These are phyloP conservation scores for Penicillium taxi DNA, from an alignment of 495 filamentous ascomycete genomes.

Conservation along the genomic window DNA sequence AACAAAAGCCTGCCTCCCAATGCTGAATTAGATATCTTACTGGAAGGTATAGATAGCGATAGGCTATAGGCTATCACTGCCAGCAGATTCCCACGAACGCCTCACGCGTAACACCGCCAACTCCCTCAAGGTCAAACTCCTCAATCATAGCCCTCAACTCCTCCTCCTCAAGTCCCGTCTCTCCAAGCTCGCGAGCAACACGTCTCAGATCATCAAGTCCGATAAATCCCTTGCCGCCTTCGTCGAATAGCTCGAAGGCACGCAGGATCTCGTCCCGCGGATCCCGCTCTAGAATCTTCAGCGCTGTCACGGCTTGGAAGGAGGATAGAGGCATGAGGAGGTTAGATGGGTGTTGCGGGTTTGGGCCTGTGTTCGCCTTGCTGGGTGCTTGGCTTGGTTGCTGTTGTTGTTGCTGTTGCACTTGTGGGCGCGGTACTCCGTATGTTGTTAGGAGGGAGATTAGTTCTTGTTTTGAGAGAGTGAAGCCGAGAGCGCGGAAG, in stretches of 20 bases:
- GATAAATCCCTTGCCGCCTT: conserved; percentile 73
- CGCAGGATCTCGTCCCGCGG: conserved; percentile 85
- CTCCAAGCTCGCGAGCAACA: conserved; percentile 85
- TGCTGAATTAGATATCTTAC: too few relatives aligned
- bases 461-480: conserved; percentile 74
- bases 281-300: conserved; percentile 71
- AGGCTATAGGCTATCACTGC: conserved; percentile 33
- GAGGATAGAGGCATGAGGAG: conserved; percentile 63
- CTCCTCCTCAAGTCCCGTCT: conserved; percentile 81
- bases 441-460: conserved; percentile 65
- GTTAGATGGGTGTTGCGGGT: conserved; percentile 43
- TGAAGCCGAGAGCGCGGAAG: conserved; percentile 93
- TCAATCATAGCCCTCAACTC: conserved; percentile 95
- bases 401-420: conserved; percentile 33
- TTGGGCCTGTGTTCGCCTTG: conserved; percentile 17
- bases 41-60: too few relatives aligned
- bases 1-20: not conserved
- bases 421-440: conserved; percentile 51
- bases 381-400: conserved; percentile 15
- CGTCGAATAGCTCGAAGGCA: conserved; percentile 86
- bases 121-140: conserved; percentile 93
- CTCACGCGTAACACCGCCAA: conserved; percentile 79
- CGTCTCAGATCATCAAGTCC: conserved; percentile 74
- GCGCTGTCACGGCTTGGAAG: conserved; percentile 72
- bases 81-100: conserved; percentile 82